Percentiles rank a stretch among this genome's conserved stretches.
Conservation (phyloP, 2,329 filamentous ascomycete genomes). For the Aspergillus transmontanensis region DNA sequence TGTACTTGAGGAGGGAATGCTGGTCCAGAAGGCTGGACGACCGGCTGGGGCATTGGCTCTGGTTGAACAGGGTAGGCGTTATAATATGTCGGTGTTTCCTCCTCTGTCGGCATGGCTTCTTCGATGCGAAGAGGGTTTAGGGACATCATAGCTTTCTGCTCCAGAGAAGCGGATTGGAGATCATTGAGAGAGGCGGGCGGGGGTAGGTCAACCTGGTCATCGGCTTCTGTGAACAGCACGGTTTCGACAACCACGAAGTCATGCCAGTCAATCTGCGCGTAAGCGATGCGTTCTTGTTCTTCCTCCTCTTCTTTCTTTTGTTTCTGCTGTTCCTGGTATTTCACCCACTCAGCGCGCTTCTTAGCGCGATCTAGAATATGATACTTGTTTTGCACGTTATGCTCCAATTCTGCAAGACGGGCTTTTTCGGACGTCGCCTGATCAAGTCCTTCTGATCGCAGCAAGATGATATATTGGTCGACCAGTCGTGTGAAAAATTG, state of each 20-base stretch:
- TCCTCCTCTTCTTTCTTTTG: constrained; percentile 85
- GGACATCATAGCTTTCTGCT: constrained; percentile 90
- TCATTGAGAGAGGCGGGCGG: constrained; percentile 88
- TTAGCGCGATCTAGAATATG: constrained; percentile 78
- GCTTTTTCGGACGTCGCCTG: constrained; percentile 72
- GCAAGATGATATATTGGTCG: constrained; percentile 85
- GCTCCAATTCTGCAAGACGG: constrained; percentile 71
- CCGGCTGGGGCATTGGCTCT: constrained; percentile 40
- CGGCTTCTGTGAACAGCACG: constrained; percentile 84
- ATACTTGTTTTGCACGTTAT: constrained; percentile 77
- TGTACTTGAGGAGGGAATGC: constrained; percentile 34
- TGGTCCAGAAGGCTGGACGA: constrained; percentile 22
- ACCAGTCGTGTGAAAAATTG: constrained; percentile 92
- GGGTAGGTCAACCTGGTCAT: constrained; percentile 83
- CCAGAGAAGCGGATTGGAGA: constrained; percentile 88
- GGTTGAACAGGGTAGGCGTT: constrained; percentile 47
- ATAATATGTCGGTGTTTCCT: constrained; percentile 58
- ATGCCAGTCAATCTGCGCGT: constrained; percentile 94
- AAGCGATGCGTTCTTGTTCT: constrained; percentile 74
- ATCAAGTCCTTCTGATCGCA: constrained; percentile 69
- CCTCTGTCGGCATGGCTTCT: constrained; percentile 87
- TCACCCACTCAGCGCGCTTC: constrained; percentile 83
- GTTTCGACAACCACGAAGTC: constrained; percentile 97
- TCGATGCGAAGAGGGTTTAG: constrained; percentile 84
- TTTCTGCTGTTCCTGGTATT: constrained; percentile 81